These are phyloP conservation scores for Mesotaenium endlicherianum DNA, from an alignment of 139 green algal species.

Conservation along the genomic window DNA sequence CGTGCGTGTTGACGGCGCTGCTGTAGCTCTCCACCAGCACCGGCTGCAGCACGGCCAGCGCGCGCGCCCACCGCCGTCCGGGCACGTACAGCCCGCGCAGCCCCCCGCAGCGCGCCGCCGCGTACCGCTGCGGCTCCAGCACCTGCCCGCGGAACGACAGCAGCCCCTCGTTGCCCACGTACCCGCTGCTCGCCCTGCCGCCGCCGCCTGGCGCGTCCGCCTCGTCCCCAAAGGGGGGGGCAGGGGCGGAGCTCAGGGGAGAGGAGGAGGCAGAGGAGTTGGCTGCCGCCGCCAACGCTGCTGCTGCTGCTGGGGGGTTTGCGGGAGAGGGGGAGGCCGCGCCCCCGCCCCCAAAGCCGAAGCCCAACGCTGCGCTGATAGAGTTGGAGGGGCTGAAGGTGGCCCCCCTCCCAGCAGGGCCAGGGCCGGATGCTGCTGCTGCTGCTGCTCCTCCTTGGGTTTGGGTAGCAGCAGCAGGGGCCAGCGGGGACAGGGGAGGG, in stretches of 20 bases:
- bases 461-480: neutral
- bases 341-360: too few relatives aligned
- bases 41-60: constrained; percentile 19
- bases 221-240: neutral
- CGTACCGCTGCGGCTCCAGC: constrained; percentile 34
- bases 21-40: constrained; percentile 30
- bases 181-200: neutral
- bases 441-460: too few relatives aligned
- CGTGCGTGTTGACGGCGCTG: neutral
- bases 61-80: constrained; percentile 18
- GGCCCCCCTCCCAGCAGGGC: too few relatives aligned
- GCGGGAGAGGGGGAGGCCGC: too few relatives aligned
- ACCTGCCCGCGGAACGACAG: constrained; percentile 23
- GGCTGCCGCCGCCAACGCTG: too few relatives aligned
- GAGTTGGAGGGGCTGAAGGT: too few relatives aligned
- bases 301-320: too few relatives aligned
- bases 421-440: too few relatives aligned
- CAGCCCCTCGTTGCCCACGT: constrained; percentile 35
- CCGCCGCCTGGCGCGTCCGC: neutral
- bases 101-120: neutral
- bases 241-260: neutral
- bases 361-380: too few relatives aligned
- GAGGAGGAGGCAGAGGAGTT: neutral
- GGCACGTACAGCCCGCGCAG: constrained; percentile 16
- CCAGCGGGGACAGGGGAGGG: too few relatives aligned